Evolutionary conservation across 305 asterid species (phyloP).

Genomic region (Fraxinus sp.): DNA sequence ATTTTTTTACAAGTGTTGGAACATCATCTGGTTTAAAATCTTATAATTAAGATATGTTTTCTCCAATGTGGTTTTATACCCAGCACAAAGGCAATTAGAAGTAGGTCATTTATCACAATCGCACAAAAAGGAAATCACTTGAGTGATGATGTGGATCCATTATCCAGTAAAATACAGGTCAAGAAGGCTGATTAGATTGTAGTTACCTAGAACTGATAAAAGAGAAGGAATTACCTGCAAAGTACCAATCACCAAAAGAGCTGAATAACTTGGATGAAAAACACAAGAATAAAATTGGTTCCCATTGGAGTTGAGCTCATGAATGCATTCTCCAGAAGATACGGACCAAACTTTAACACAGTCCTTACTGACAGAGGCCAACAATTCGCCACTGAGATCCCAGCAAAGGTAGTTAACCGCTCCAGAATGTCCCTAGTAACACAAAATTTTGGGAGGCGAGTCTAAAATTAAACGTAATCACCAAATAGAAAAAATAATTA

Average conservation of each 20-base stretch:
- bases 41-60: neutral
- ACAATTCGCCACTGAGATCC: slow-evolving; percentile 78
- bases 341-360: slow-evolving; percentile 94
- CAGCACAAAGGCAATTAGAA: neutral
- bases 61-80: neutral
- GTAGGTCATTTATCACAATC: neutral
- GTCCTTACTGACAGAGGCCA: slow-evolving; percentile 95
- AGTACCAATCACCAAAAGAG: slow-evolving; percentile 89
- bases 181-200: neutral
- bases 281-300: slow-evolving; percentile 91
- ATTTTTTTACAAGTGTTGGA: neutral
- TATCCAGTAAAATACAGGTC: neutral
- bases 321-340: slow-evolving; percentile 79
- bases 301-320: slow-evolving; percentile 69
- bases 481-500: neutral
- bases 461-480: neutral
- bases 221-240: slow-evolving; percentile 45
- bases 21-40: neutral
- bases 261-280: slow-evolving; percentile 86
- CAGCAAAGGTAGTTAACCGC: slow-evolving; percentile 90
- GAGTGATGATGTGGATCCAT: neutral
- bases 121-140: neutral
- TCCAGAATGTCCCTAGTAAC: slow-evolving; percentile 68
- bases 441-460: slow-evolving; percentile 7
- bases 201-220: neutral